These are phyloP conservation scores for Coccomyxa sp. DNA, from an alignment of 139 green algal genomes.

Conservation along the genomic window DNA sequence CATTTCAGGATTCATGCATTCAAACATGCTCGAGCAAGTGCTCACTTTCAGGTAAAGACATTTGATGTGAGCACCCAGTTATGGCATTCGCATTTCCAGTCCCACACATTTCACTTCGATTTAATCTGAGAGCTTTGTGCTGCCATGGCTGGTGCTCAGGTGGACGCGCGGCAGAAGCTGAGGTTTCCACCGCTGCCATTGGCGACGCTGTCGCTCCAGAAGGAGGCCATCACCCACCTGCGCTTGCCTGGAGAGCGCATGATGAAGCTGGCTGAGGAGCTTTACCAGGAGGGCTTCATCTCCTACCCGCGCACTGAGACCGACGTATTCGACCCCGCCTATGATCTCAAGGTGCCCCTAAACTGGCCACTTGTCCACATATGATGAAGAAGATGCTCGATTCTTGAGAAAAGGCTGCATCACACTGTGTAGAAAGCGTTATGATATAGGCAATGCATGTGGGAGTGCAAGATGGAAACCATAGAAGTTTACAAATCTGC, in stretches of 20 bases:
- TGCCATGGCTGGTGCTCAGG: constrained; percentile 6
- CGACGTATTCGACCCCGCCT: constrained; percentile 73
- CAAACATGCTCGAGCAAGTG: too few relatives aligned
- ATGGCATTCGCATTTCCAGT: too few relatives aligned
- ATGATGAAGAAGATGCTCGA: not conserved
- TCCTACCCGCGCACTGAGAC: constrained; percentile 97
- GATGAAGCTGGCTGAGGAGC: constrained; percentile 96
- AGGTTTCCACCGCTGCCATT: constrained; percentile 76
- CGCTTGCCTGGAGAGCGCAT: constrained; percentile 73
- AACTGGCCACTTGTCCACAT: not conserved
- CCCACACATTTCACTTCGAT: too few relatives aligned
- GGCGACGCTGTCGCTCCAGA: constrained; percentile 95
- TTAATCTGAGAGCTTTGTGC: too few relatives aligned
- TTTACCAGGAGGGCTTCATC: constrained; percentile 95
- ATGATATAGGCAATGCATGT: not conserved
- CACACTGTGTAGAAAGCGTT: not conserved
- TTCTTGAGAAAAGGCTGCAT: too few relatives aligned
- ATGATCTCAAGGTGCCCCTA: constrained; percentile 56
- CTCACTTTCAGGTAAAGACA: too few relatives aligned
- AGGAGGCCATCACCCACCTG: constrained; percentile 74
- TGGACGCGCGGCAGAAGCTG: constrained; percentile 46
- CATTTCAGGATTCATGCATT: too few relatives aligned
- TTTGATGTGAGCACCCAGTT: too few relatives aligned
- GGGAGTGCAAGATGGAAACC: too few relatives aligned
- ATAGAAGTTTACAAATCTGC: too few relatives aligned